Evolutionary conservation across 2,329 filamentous ascomycete genomes (phyloP).

Genomic region (Talaromyces marneffei): DNA sequence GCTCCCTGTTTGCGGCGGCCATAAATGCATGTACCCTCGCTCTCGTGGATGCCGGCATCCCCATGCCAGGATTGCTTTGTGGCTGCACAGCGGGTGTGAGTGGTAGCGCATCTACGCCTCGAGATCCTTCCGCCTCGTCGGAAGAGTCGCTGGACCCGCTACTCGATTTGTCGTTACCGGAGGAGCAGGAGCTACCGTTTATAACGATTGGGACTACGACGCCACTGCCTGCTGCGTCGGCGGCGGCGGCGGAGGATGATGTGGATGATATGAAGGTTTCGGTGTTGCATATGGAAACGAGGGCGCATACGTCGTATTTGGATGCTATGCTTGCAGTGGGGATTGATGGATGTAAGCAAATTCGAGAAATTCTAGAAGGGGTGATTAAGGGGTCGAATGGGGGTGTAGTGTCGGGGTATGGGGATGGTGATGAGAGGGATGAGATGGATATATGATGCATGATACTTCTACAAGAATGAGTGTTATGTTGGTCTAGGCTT

Average conservation of each 20-base stretch:
- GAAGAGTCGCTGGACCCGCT: constrained; percentile 41
- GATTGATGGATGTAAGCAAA: constrained; percentile 83
- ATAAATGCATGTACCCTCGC: constrained; percentile 89
- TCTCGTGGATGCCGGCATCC: constrained; percentile 88
- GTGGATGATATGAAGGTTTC: constrained; percentile 54
- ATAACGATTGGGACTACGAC: constrained; percentile 71
- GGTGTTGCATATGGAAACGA: constrained; percentile 78
- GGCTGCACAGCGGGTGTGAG: constrained; percentile 79
- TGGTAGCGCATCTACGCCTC: constrained; percentile 38
- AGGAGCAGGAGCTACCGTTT: constrained; percentile 72
- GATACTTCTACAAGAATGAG: neutral
- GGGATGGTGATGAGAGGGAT: neutral
- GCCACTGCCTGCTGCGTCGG: constrained; percentile 47
- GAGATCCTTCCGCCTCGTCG: constrained; percentile 19
- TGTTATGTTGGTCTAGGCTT: neutral
- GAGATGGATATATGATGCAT: neutral
- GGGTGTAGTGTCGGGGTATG: neutral
- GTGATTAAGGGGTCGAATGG: constrained; percentile 53
- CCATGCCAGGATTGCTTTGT: constrained; percentile 86
- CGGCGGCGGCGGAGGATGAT: constrained; percentile 25
- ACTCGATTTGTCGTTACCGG: constrained; percentile 40
- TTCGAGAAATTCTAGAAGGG: constrained; percentile 72
- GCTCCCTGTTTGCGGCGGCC: constrained; percentile 79
- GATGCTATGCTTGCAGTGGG: constrained; percentile 92
- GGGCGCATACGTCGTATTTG: constrained; percentile 70